A percentile compares a stretch with the other conserved stretches of the same genome.
Conservation (phyloP, 202 grass and related monocot species). For the Eragrostis tef region DNA sequence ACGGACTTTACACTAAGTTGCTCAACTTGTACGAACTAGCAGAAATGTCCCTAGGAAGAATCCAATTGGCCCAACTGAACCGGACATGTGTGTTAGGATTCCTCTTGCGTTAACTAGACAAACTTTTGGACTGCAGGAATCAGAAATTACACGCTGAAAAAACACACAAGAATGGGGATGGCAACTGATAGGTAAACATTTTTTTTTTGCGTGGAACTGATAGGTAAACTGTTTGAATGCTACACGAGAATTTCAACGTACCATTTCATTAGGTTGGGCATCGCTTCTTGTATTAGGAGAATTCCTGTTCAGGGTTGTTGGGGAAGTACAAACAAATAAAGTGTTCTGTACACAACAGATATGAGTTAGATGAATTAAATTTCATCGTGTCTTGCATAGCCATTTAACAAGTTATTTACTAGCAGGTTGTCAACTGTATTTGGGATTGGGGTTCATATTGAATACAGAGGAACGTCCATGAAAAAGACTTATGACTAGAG, state of each 20-base stretch:
- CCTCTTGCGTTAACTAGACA: neutral
- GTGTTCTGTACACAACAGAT: neutral
- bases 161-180: too few species aligned
- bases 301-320: neutral
- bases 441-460: neutral
- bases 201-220: too few species aligned
- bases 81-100: neutral
- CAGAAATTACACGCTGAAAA: neutral
- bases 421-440: neutral
- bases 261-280: neutral
- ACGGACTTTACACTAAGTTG: neutral
- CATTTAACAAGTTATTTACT: neutral
- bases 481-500: neutral
- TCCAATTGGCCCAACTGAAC: neutral
- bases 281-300: too few species aligned
- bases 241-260: neutral
- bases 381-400: neutral
- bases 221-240: neutral
- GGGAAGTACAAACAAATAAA: neutral
- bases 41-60: neutral
- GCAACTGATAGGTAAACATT: neutral
- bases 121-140: neutral
- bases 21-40: neutral
- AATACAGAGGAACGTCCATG: neutral
- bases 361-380: neutral